Conservation (phyloP, 345 rosid species). For the Pelargonium nanum region DNA sequence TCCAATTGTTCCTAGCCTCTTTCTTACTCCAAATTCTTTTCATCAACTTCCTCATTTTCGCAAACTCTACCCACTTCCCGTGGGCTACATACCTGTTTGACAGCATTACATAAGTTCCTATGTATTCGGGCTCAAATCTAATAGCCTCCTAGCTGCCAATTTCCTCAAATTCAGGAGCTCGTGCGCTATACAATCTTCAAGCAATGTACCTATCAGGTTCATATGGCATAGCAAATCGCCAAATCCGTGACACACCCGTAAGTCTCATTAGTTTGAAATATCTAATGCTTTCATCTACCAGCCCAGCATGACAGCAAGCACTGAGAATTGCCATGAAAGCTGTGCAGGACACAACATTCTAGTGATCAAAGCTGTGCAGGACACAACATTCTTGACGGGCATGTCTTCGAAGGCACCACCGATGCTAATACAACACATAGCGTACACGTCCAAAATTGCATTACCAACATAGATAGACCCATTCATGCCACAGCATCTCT, state of each 20-base stretch:
- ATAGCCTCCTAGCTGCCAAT: constrained; percentile 51
- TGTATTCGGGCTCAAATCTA: constrained; percentile 52
- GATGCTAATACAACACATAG: constrained; percentile 49
- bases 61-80: constrained; percentile 64
- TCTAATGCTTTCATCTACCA: constrained; percentile 69
- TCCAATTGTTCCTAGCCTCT: constrained; percentile 87
- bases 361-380: constrained; percentile 77
- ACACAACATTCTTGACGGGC: constrained; percentile 44
- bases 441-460: constrained; percentile 65
- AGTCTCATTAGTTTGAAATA: constrained; percentile 60
- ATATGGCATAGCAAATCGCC: constrained; percentile 78
- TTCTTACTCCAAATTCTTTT: constrained; percentile 49
- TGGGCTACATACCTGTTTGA: constrained; percentile 75
- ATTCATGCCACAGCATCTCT: constrained; percentile 78
- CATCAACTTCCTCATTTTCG: constrained; percentile 54
- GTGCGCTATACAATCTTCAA: constrained; percentile 75
- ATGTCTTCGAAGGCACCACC: constrained; percentile 51
- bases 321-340: constrained; percentile 73
- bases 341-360: constrained; percentile 89
- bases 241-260: constrained; percentile 84
- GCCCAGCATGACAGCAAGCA: constrained; percentile 84
- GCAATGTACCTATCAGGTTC: constrained; percentile 63
- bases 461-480: constrained; percentile 54
- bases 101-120: constrained; percentile 55
- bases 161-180: constrained; percentile 38